These are phyloP conservation scores for Henckelia pumila DNA, from an alignment of 257 asterid species.

Conservation along the genomic window DNA sequence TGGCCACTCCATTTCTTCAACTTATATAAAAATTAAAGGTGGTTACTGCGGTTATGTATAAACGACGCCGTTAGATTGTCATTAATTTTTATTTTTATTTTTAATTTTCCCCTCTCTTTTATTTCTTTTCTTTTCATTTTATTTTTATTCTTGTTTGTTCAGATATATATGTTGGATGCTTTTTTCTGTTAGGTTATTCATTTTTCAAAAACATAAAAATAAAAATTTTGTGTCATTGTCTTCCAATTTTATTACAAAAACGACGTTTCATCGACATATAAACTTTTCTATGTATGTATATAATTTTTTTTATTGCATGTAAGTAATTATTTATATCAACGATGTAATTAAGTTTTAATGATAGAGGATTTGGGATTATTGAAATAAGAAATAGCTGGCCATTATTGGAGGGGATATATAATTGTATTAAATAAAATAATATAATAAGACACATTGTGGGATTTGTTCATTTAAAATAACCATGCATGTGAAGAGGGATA, in stretches of 20 bases:
- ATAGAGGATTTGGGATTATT: conserved; percentile 18
- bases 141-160: no score
- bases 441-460: no score
- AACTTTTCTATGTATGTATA: no score
- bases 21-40: background rate
- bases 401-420: conserved; percentile 24
- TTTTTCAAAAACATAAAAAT: no score
- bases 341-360: background rate
- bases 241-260: background rate
- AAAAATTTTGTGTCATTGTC: no score
- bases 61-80: background rate
- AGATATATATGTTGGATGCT: no score
- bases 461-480: no score
- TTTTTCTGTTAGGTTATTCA: no score
- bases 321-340: background rate
- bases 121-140: no score
- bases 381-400: conserved; percentile 29
- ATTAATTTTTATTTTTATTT: no score
- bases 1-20: background rate
- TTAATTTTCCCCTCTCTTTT: no score
- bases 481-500: background rate
- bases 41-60: background rate
- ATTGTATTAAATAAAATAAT: background rate
- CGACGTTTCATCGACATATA: background rate
- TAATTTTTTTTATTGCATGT: background rate